A percentile compares a stretch with the other conserved stretches of the same genome.
Conservation (phyloP, 2,329 filamentous ascomycete genomes). For the Phialophora macrospora region DNA sequence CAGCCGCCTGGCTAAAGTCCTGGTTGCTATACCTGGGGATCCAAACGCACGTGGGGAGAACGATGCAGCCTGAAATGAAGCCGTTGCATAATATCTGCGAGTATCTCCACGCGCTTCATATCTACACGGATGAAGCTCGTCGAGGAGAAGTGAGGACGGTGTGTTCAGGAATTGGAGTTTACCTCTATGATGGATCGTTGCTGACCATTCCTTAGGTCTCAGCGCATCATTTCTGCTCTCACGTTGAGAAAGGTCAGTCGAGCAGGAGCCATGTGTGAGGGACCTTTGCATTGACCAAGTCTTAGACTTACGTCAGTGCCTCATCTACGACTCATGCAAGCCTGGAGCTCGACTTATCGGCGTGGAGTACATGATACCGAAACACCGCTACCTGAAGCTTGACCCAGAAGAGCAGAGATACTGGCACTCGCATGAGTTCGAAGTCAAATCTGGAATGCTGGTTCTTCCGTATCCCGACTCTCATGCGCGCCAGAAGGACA, state of each 20-base stretch:
- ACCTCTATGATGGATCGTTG: background rate
- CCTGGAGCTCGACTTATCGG: slow-evolving; percentile 76
- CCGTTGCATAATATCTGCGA: slow-evolving; percentile 78
- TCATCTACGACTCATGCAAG: slow-evolving; percentile 76
- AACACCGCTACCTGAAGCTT: slow-evolving; percentile 69
- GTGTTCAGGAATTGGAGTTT: background rate
- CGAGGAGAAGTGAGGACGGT: slow-evolving; percentile 56
- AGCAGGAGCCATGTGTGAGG: background rate
- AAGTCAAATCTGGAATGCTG: slow-evolving; percentile 80
- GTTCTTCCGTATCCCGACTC: slow-evolving; percentile 68
- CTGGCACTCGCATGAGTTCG: slow-evolving; percentile 60
- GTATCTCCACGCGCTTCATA: slow-evolving; percentile 85
- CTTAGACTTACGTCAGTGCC: slow-evolving; percentile 78
- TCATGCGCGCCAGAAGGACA: slow-evolving; percentile 54
- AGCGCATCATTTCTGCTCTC: slow-evolving; percentile 83
- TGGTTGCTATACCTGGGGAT: slow-evolving; percentile 39
- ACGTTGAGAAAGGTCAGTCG: slow-evolving; percentile 65
- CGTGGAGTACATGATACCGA: slow-evolving; percentile 81
- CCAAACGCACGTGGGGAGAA: slow-evolving; percentile 34
- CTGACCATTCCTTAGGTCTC: slow-evolving; percentile 55
- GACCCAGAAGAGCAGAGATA: slow-evolving; percentile 65
- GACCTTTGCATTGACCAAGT: slow-evolving; percentile 1
- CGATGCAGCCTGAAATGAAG: slow-evolving; percentile 58
- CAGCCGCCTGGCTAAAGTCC: slow-evolving; percentile 38
- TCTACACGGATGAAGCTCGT: slow-evolving; percentile 72